Evolutionary conservation across 805 yeast species (phyloP), one percentile per base, ranked within the genome.

Genomic region (Wickerhamomyces bisporus): DNA sequence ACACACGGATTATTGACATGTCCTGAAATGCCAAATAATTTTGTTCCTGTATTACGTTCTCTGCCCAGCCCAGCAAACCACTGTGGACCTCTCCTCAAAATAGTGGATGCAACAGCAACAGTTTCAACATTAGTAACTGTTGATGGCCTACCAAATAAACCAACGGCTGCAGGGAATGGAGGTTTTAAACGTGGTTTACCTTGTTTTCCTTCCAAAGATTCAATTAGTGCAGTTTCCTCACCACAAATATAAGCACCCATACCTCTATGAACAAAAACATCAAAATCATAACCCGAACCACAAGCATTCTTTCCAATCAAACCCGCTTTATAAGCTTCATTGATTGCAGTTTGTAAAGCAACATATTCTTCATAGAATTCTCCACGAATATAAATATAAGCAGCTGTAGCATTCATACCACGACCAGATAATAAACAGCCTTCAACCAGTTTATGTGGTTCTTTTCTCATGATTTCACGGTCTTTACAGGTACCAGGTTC

Each of bases 401-500:
- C 95, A 39, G 95, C 95, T 26, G 93, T 78, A 28, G 95, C 95
- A 62, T 86, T 86, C 95, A 86, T 86, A 27, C 87, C 95, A 45
- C 95, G 71, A 36, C 95, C 95, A 16, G 93, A 88, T 47, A 86
- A 71, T 36, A 86, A 67, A 67, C 95, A 86, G n/a, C 95, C 95
- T 63, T 86, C 95, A 38, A 86, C 84, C 45, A 86, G 77, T 69
- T 86, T 86, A 62, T 86, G 95, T 30, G 95, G 95, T 60, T 86
- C 95, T 62, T 86, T 86, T 61, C 95, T 76, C 58, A 86, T 81
- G 60, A 86, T 86, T 63, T 86, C 95, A 60, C 95, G 76, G 64
- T 86, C 95, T 66, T 86, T 86, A 65, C 95, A 86, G 36, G 95
- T 86, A 44, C 95, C 95, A 12, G 95, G 95, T 65, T 86, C 95